Evolutionary conservation across 176 grass and related monocot species (phyloP), one percentile per base, ranked within the genome.

Genomic region (Luzula sylvatica): DNA sequence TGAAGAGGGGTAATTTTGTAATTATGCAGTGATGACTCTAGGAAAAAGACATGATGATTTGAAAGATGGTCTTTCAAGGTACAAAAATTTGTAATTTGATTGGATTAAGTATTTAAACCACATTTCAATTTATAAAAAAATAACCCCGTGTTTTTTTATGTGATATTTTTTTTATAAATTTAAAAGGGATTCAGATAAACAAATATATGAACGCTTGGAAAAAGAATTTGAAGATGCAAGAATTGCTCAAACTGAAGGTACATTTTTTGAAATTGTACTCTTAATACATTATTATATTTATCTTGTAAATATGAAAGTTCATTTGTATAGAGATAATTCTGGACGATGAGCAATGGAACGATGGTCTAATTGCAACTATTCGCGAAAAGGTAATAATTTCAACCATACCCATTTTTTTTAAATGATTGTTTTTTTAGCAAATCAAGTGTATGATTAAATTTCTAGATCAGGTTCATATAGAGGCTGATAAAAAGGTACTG

Each of bases 291-390:
- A 74, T 53, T 21, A 42, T 72, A 44, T 20, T 66, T 67, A 38
- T 79, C 20, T 41, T 61, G 6, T 21, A 3, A n/a, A 14, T 49
- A 23, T 7, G 53, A 38, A 57, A 55, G 13, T 75, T 72, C 4
- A 4, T 51, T 53, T 77, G 20, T 70, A 47, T 77, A 95, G 89
- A 85, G 83, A 82, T 82, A 23, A 69, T 48, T 54, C 57, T 95
- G 70, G 70, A 88, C 62, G 79, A 78, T 53, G 83, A 88, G 9
- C 66, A 85, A 42, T 95, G 89, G 89, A 95, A 95, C 67, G 83
- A 95, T 68, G 89, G 89, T 46, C 66, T 95, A 54, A 74, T 95
- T 63, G 89, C 89, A 52, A 95, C 89, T 7, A 85, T 95, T 42
- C 89, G 89, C 53, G 89, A 95, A 66, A 88, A 81, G 80, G 89